Evolutionary conservation across 306 rosid genomes (phyloP).

Genomic region (Casuarina glauca): DNA sequence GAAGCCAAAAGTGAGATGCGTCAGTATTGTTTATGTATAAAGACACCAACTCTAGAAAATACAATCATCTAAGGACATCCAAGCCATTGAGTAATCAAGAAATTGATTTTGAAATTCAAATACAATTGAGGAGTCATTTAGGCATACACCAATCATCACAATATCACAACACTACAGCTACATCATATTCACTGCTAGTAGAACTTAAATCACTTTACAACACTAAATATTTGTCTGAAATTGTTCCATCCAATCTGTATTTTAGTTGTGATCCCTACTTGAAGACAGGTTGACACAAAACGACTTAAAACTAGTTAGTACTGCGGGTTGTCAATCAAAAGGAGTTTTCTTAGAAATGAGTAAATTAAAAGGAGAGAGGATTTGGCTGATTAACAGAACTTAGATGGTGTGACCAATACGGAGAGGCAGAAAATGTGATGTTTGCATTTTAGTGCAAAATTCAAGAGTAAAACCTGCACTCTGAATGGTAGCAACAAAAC

Average conservation of each 20-base stretch:
- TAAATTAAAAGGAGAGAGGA: background rate
- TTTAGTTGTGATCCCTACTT: background rate
- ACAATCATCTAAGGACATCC: background rate
- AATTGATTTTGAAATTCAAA: background rate
- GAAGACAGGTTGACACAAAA: background rate
- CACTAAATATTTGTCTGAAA: background rate
- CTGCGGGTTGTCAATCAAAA: background rate
- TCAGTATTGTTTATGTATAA: background rate
- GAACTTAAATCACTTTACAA: background rate
- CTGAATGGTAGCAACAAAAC: background rate
- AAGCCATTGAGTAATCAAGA: background rate
- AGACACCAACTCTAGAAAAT: background rate
- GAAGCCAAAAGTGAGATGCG: constrained; percentile 30
- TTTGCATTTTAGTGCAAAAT: background rate
- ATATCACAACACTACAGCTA: background rate
- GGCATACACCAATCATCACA: background rate
- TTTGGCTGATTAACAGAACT: background rate
- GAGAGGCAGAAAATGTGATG: background rate
- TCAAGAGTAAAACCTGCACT: background rate
- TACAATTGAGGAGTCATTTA: background rate
- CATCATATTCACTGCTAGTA: background rate
- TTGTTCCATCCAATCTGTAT: background rate
- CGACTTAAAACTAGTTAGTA: background rate
- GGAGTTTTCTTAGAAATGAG: background rate
- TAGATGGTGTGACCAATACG: constrained; percentile 1